Percentiles rank a stretch among this genome's conserved stretches.
Conservation (phyloP, 768 basidiomycete species). For the Ramaria sp. region DNA sequence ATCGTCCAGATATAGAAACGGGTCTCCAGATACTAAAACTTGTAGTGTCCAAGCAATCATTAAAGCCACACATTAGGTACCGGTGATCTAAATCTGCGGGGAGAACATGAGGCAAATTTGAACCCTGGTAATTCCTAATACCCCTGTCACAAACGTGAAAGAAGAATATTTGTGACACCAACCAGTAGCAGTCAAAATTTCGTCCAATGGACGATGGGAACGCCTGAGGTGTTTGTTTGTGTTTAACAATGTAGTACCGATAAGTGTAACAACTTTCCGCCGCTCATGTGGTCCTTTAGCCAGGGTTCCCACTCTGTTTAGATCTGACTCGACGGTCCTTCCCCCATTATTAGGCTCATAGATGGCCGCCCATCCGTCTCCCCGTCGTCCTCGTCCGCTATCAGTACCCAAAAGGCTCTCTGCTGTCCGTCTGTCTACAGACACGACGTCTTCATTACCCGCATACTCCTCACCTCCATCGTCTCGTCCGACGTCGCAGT, state of each 20-base stretch:
- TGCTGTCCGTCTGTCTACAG: constrained; percentile 47
- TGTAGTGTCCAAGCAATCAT: too few relatives aligned
- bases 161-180: too few relatives aligned
- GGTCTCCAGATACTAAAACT: too few relatives aligned
- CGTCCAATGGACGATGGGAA: too few relatives aligned
- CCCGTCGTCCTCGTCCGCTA: not conserved
- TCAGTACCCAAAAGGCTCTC: constrained; percentile 33
- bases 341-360: not conserved
- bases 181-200: too few relatives aligned
- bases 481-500: constrained; percentile 11
- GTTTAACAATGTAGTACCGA: constrained; percentile 10
- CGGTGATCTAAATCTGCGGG: too few relatives aligned
- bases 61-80: too few relatives aligned
- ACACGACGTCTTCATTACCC: constrained; percentile 55
- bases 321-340: not conserved
- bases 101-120: constrained; percentile 33
- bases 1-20: too few relatives aligned
- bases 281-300: not conserved
- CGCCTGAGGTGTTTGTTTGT: constrained; percentile 69
- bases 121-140: not conserved
- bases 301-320: not conserved
- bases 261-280: not conserved
- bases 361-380: constrained; percentile 1
- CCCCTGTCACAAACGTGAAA: too few relatives aligned
- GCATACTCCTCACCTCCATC: constrained; percentile 40